Evolutionary conservation across 108 stramenopile genomes (phyloP).

Genomic region (Nitzschia sp.): DNA sequence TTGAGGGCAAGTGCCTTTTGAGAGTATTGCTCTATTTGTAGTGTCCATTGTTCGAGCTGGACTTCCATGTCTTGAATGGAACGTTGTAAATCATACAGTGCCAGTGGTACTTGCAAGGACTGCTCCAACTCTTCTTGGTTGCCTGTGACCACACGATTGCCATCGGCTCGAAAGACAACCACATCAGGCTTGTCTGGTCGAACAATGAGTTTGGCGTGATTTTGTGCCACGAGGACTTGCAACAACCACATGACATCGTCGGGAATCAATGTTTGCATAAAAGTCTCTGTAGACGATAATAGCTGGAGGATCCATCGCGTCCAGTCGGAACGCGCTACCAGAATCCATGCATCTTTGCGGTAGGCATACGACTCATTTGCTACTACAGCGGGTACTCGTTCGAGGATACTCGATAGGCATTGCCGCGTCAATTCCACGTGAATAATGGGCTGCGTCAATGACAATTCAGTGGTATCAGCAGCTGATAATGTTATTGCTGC

Average conservation of each 20-base stretch:
- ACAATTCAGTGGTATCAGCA: background rate
- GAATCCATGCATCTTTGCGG: background rate
- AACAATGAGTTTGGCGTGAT: background rate
- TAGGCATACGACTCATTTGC: background rate
- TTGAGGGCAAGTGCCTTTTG: background rate
- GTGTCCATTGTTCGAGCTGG: background rate
- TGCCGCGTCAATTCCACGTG: background rate
- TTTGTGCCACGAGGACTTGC: background rate
- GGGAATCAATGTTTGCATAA: background rate
- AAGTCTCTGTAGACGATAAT: background rate
- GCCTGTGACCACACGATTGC: background rate
- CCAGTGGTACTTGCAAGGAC: background rate
- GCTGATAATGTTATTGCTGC: background rate
- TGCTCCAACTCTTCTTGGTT: background rate
- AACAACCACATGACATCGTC: slow-evolving; percentile 5
- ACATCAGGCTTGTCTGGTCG: background rate
- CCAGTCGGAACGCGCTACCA: background rate
- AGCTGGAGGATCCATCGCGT: background rate
- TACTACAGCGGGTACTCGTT: background rate
- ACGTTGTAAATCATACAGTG: slow-evolving; percentile 6
- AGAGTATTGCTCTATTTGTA: background rate
- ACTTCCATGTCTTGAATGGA: background rate
- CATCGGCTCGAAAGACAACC: background rate
- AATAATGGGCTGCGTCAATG: background rate
- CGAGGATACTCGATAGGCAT: background rate